Base-by-base conservation (phyloP, 495 filamentous ascomycete genomes). In the Podospora australis region DNA sequence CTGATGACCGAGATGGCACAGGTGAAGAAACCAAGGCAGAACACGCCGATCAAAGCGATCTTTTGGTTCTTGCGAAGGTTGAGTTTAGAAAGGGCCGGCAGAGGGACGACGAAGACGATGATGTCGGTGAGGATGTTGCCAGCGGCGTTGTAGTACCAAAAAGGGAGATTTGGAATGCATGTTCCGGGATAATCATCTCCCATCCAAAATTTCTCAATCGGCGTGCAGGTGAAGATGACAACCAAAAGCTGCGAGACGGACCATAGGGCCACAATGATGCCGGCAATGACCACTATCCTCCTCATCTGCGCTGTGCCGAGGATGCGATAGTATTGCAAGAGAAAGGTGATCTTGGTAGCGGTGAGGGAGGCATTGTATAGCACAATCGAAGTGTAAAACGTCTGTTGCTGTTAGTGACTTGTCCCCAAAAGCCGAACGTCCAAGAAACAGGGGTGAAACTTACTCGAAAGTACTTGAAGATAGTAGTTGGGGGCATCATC, bases 1-100 rank as follows among this genome's bases (percentile, higher is more conserved):
- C 72, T 73, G 50, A 79, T 74, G 24, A 82, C 70, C 1, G 77
- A 80, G 49, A 81, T 73, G 46, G 80, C 73, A 43, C 75, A 64
- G 1, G 74, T 77, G 17, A 65, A 65, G 45, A 65, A 61, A 10
- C 62, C 62, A 8, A 65, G 52, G 23, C 47, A 52, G 35, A 65
- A 65, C 40, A 65, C 46, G 4, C 57, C 59, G 4, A 63, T 43
- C 22, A 65, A 39, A 25, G 52, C 50, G 13, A 58, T 20, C 39
- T 63, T 63, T n/a, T 60, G 57, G 4, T 45, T 32, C 26, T 24
- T 45, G 9, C 53, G 52, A n/a, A 65, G 53, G 19, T 64, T 64
- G 3, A 66, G 46, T 13, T 47, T 44, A 9, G 32, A 46, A n/a
- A 66, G 21, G 1, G 64, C 65, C 7, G 73, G 74, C 34, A 81